These are phyloP conservation scores for Aspergillus phoenicis DNA, from an alignment of 2,329 filamentous ascomycete species.

Conservation along the genomic window DNA sequence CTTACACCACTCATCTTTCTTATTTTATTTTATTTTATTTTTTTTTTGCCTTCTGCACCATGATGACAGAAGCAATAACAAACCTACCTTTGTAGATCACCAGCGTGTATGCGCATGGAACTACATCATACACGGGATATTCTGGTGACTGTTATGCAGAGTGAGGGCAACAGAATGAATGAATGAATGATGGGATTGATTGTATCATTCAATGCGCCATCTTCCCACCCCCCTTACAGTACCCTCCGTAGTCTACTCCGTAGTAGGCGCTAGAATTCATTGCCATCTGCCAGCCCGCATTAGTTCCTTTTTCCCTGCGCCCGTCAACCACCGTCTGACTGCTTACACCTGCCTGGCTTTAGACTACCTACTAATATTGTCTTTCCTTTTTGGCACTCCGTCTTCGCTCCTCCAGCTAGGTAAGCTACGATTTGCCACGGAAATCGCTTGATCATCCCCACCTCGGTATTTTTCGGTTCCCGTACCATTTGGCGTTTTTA, in stretches of 20 bases:
- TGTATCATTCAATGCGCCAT: not conserved
- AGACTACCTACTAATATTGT: not conserved
- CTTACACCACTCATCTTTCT: not conserved
- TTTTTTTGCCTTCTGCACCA: not conserved
- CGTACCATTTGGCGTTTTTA: not conserved
- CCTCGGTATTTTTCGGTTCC: slow-evolving; percentile 19
- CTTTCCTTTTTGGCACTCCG: not conserved
- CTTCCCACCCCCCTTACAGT: not conserved
- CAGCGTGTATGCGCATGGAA: not conserved
- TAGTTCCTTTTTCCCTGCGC: slow-evolving; percentile 7
- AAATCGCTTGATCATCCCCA: slow-evolving; percentile 19
- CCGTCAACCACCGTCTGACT: not conserved
- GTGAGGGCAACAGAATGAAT: not conserved
- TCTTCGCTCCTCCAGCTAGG: not conserved
- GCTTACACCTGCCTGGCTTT: not conserved
- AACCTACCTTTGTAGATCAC: not conserved
- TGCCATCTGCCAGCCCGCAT: slow-evolving; percentile 7
- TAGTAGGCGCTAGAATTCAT: slow-evolving; percentile 2
- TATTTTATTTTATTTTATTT: too few relatives aligned
- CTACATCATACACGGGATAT: not conserved
- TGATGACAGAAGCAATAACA: not conserved
- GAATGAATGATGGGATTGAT: not conserved
- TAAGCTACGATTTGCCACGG: slow-evolving; percentile 27
- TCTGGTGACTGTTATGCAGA: not conserved
- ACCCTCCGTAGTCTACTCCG: too few relatives aligned